Evolutionary conservation across 192 early-diverging fungal genomes (phyloP).

Genomic region (Backusella macrospora): DNA sequence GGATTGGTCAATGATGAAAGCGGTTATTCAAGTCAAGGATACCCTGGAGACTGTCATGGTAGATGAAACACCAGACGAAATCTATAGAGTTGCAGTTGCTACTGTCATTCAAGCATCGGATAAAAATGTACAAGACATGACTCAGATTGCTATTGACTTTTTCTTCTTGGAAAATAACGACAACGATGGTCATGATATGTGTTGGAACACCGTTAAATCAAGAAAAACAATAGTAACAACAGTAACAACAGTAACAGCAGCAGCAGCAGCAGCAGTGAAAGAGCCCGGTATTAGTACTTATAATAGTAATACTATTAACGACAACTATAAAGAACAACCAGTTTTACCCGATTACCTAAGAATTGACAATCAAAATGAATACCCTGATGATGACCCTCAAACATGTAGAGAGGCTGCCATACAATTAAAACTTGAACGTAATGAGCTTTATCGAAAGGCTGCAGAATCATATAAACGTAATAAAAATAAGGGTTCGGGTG

Average conservation of each 20-base stretch:
- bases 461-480: slow-evolving; percentile 35
- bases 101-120: slow-evolving; percentile 38
- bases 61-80: slow-evolving; percentile 32
- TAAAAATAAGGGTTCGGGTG: slow-evolving; percentile 41
- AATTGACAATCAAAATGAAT: slow-evolving; percentile 38
- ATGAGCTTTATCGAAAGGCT: slow-evolving; percentile 55
- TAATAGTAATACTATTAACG: not conserved
- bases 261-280: too few species aligned
- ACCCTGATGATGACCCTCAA: slow-evolving; percentile 50
- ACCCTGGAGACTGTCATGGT: slow-evolving; percentile 42
- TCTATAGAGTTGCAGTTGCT: slow-evolving; percentile 45
- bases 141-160: slow-evolving; percentile 44
- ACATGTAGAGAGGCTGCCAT: slow-evolving; percentile 48
- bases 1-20: slow-evolving; percentile 16
- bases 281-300: too few species aligned
- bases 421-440: slow-evolving; percentile 40
- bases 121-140: slow-evolving; percentile 28
- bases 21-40: slow-evolving; percentile 37
- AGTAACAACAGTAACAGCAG: not conserved
- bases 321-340: slow-evolving; percentile 14
- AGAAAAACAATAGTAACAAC: not conserved
- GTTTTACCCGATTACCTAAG: slow-evolving; percentile 42
- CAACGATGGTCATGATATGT: not conserved
- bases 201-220: not conserved
- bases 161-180: slow-evolving; percentile 44